Percentiles rank a stretch among this genome's conserved stretches.
Conservation (phyloP, 805 yeast species). For the Candida namnaoensis region DNA sequence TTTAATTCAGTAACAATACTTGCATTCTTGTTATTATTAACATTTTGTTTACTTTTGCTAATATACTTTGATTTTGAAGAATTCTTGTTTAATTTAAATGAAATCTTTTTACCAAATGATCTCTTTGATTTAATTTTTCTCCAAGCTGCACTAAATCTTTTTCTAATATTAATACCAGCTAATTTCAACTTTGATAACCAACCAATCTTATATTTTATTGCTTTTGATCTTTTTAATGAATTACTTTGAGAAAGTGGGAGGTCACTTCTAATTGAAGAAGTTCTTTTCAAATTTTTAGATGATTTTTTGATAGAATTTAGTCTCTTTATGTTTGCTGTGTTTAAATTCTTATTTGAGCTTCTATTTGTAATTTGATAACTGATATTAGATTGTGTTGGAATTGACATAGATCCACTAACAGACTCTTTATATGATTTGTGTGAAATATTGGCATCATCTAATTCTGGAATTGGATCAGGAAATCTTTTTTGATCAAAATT, state of each 20-base stretch:
- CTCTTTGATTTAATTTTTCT: slow-evolving; percentile 18
- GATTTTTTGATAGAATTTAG: slow-evolving; percentile 14
- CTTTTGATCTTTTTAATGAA: slow-evolving; percentile 22
- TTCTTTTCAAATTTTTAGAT: not conserved
- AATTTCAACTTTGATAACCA: slow-evolving; percentile 21
- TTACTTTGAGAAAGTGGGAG: slow-evolving; percentile 10
- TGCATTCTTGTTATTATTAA: not conserved
- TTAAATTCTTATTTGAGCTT: slow-evolving; percentile 5
- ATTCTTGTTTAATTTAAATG: not conserved
- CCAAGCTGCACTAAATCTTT: slow-evolving; percentile 16
- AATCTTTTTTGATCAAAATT: not conserved
- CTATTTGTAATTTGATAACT: slow-evolving; percentile 21
- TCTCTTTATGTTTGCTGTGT: slow-evolving; percentile 16
- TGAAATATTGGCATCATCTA: slow-evolving; percentile 7
- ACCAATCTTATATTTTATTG: slow-evolving; percentile 29
- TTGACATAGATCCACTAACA: not conserved
- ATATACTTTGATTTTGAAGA: not conserved
- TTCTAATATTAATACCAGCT: slow-evolving; percentile 17
- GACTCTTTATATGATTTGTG: not conserved
- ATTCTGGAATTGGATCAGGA: not conserved
- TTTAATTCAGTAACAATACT: slow-evolving; percentile 14
- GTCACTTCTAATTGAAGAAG: not conserved
- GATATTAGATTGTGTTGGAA: slow-evolving; percentile 12
- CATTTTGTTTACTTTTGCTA: not conserved
- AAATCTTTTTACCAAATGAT: slow-evolving; percentile 8